These are phyloP conservation scores for Patellifolia procumbens DNA, from an alignment of 179 eudicot species.

Conservation along the genomic window DNA sequence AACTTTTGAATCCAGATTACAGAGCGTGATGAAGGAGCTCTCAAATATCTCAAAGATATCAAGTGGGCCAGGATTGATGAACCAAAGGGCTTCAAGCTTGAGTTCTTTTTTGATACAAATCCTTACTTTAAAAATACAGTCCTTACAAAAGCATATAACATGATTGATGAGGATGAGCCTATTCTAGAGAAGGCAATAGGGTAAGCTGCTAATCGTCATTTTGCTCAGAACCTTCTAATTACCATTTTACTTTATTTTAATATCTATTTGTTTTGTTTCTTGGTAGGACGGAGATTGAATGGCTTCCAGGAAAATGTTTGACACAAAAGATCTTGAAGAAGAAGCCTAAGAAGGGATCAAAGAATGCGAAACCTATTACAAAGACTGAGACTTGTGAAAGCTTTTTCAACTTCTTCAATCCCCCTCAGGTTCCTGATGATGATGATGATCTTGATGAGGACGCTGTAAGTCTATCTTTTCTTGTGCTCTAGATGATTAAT, in stretches of 20 bases:
- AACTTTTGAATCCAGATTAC: conserved; percentile 53
- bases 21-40: conserved; percentile 94
- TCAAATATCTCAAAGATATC: conserved; percentile 81
- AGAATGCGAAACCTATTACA: conserved; percentile 76
- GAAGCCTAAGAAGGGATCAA: conserved; percentile 86
- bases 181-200: conserved; percentile 90
- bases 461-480: conserved; percentile 42
- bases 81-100: conserved; percentile 91
- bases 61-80: conserved; percentile 77
- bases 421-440: conserved; percentile 75
- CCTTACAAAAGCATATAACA: conserved; percentile 80
- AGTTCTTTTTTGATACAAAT: conserved; percentile 77
- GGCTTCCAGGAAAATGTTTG: conserved; percentile 83
- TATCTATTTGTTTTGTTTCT: neutral
- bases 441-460: conserved; percentile 85
- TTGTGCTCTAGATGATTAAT: neutral
- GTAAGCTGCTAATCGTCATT: conserved; percentile 35
- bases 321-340: conserved; percentile 84
- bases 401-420: conserved; percentile 87
- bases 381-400: conserved; percentile 83
- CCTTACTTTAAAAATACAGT: conserved; percentile 79
- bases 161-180: conserved; percentile 95
- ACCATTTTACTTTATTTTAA: neutral
- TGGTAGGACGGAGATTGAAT: conserved; percentile 82
- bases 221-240: neutral